A percentile compares a stretch with the other conserved stretches of the same genome.
phyloP scores from a whole-genome alignment of 2,329 filamentous ascomycete species.

The Arthrinium puccinioides region DNA sequence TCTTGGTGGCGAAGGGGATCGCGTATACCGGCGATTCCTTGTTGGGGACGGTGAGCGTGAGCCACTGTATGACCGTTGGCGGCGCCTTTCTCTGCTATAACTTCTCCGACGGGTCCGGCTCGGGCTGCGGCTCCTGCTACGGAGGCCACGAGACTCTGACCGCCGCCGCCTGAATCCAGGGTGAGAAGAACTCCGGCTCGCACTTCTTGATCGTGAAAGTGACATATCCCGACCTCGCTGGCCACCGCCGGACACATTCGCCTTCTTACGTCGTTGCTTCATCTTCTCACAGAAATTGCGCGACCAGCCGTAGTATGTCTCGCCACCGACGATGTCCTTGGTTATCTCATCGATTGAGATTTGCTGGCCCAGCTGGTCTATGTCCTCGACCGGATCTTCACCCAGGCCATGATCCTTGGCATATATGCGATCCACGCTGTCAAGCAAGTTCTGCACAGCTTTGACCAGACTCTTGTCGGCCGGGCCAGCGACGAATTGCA shows the following conservation, averaged over 20 bases:
- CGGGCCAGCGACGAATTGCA: slow-evolving; percentile 62
- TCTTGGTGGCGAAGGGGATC: slow-evolving; percentile 11
- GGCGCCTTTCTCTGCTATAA: slow-evolving; percentile 14
- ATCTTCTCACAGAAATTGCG: slow-evolving; percentile 73
- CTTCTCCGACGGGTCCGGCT: slow-evolving; percentile 11
- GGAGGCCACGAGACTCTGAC: slow-evolving; percentile 26
- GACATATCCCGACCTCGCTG: slow-evolving; percentile 23
- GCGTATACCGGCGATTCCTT: slow-evolving; percentile 11
- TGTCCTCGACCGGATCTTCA: slow-evolving; percentile 46
- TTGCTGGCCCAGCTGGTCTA: slow-evolving; percentile 70
- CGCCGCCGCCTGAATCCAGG: slow-evolving; percentile 33
- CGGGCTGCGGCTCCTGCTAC: slow-evolving; percentile 15
- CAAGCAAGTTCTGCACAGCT: slow-evolving; percentile 64
- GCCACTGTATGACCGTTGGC: slow-evolving; percentile 20
- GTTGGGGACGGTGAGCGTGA: slow-evolving; percentile 21
- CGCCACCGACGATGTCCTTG: slow-evolving; percentile 55
- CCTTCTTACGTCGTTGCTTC: slow-evolving; percentile 47
- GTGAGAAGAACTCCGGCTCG: slow-evolving; percentile 26
- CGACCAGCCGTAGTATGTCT: slow-evolving; percentile 88
- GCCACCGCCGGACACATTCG: slow-evolving; percentile 11
- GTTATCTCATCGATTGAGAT: slow-evolving; percentile 59
- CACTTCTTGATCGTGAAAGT: slow-evolving; percentile 24
- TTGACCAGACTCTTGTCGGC: slow-evolving; percentile 58
- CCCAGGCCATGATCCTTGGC: slow-evolving; percentile 36
- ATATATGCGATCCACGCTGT: slow-evolving; percentile 64